A percentile compares a stretch with the other conserved stretches of the same genome.
phyloP scores from a whole-genome alignment of 2,329 filamentous ascomycete species.

The Neurospora sp. region DNA sequence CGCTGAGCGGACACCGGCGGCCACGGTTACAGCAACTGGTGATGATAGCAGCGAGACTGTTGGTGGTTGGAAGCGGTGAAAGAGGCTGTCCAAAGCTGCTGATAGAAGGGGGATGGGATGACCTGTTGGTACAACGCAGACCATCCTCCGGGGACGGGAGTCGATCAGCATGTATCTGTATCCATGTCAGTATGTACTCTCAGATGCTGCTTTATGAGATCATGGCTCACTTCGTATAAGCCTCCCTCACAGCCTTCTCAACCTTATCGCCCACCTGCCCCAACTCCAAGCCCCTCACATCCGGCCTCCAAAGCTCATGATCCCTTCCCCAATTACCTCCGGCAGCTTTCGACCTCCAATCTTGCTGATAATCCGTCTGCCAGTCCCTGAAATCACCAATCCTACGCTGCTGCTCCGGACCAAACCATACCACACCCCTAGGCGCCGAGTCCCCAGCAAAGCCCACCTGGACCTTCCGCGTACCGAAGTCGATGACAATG shows the following conservation, averaged over 20 bases:
- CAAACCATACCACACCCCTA: constrained; percentile 60
- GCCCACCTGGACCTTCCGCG: constrained; percentile 68
- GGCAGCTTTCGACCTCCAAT: constrained; percentile 36
- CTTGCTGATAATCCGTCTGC: constrained; percentile 41
- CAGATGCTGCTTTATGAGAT: no score
- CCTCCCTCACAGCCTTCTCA: constrained; percentile 70
- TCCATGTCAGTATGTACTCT: neutral
- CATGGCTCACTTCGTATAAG: constrained; percentile 58
- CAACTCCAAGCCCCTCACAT: constrained; percentile 63
- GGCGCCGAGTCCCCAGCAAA: constrained; percentile 77
- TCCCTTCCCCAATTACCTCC: constrained; percentile 50
- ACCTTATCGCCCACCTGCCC: constrained; percentile 78
- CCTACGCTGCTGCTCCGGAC: constrained; percentile 65
- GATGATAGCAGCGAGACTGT: constrained; percentile 72
- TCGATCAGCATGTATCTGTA: constrained; percentile 56
- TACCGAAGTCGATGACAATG: constrained; percentile 72
- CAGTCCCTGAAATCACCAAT: constrained; percentile 74
- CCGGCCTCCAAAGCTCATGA: constrained; percentile 68
- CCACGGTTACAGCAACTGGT: constrained; percentile 62
- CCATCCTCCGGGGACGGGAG: constrained; percentile 62
- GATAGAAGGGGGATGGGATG: constrained; percentile 72
- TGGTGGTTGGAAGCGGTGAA: constrained; percentile 70
- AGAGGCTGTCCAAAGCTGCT: constrained; percentile 64
- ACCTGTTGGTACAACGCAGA: constrained; percentile 66
- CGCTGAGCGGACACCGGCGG: constrained; percentile 76